Conservation (phyloP, 768 basidiomycete genomes). For the Hemileccinum rubropunctum region DNA sequence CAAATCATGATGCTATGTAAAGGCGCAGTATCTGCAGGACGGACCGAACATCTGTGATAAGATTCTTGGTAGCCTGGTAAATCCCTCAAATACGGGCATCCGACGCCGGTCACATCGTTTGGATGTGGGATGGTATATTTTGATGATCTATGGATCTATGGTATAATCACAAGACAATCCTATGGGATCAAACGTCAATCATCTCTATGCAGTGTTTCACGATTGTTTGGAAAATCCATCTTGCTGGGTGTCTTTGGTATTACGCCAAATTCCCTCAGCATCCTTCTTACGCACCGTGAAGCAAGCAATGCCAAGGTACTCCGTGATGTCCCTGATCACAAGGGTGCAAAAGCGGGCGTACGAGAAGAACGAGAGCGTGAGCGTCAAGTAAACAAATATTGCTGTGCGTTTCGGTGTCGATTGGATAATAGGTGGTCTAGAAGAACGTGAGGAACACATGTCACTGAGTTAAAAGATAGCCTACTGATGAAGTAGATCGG, state of each 20-base stretch:
- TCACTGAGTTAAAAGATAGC: conserved; percentile 20
- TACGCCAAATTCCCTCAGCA: conserved; percentile 57
- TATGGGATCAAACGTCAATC: background rate
- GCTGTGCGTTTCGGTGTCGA: conserved; percentile 56
- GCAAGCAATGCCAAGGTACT: conserved; percentile 91
- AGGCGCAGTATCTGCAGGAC: too few species aligned
- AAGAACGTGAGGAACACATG: background rate
- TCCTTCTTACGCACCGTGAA: conserved; percentile 91
- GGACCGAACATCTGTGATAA: too few species aligned
- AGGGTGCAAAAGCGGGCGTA: conserved; percentile 77
- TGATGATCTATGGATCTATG: background rate
- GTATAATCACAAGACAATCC: background rate
- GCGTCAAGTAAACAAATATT: conserved; percentile 70
- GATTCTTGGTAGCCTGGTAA: too few species aligned
- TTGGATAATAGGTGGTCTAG: conserved; percentile 75
- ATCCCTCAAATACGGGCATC: too few species aligned
- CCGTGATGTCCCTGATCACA: conserved; percentile 87
- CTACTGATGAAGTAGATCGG: conserved; percentile 63
- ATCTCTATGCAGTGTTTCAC: conserved; percentile 5
- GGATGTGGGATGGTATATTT: background rate
- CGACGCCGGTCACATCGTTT: background rate
- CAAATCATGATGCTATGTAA: too few species aligned
- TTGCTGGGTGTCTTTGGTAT: conserved; percentile 28
- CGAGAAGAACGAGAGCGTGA: conserved; percentile 61
- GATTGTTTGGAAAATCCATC: conserved; percentile 22